A percentile compares a stretch with the other conserved stretches of the same genome.
These are phyloP conservation scores for Backusella liffmaniae DNA, from an alignment of 192 early-diverging fungal species.

Conservation along the genomic window DNA sequence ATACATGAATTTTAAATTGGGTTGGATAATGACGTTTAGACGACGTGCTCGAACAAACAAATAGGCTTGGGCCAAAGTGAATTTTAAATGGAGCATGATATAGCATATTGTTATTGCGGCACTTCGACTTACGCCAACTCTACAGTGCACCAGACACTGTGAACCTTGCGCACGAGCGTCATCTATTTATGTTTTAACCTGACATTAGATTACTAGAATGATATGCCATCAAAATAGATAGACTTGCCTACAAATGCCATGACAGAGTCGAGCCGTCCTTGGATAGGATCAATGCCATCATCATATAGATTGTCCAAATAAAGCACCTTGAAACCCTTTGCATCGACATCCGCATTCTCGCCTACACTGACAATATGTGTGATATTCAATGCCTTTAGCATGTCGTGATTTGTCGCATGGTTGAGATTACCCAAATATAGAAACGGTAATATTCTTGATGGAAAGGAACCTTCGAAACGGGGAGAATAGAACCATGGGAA, in stretches of 20 bases:
- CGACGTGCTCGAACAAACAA: slow-evolving; percentile 56
- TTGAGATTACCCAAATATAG: slow-evolving; percentile 61
- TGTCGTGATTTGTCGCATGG: slow-evolving; percentile 58
- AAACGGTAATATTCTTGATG: slow-evolving; percentile 55
- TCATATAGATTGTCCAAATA: slow-evolving; percentile 59
- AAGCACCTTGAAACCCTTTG: slow-evolving; percentile 41
- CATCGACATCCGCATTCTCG: slow-evolving; percentile 49
- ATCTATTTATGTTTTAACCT: slow-evolving; percentile 31
- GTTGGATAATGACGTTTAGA: slow-evolving; percentile 64
- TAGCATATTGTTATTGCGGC: slow-evolving; percentile 60
- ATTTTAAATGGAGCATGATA: slow-evolving; percentile 50
- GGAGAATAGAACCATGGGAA: slow-evolving; percentile 54
- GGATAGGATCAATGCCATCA: slow-evolving; percentile 58
- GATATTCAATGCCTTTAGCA: slow-evolving; percentile 53
- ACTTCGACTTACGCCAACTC: slow-evolving; percentile 58
- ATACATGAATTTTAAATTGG: slow-evolving; percentile 63
- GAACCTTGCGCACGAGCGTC: slow-evolving; percentile 40
- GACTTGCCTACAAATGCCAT: slow-evolving; percentile 53
- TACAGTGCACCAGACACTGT: slow-evolving; percentile 53
- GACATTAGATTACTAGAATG: background rate
- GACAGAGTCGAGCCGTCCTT: slow-evolving; percentile 45
- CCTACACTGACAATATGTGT: slow-evolving; percentile 57
- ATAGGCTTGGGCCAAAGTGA: slow-evolving; percentile 53
- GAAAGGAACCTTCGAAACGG: slow-evolving; percentile 61
- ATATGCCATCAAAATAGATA: background rate